Evolutionary conservation across 2,329 filamentous ascomycete species (phyloP), one percentile per base, ranked within the genome.

Genomic region (Colletotrichum sp.): DNA sequence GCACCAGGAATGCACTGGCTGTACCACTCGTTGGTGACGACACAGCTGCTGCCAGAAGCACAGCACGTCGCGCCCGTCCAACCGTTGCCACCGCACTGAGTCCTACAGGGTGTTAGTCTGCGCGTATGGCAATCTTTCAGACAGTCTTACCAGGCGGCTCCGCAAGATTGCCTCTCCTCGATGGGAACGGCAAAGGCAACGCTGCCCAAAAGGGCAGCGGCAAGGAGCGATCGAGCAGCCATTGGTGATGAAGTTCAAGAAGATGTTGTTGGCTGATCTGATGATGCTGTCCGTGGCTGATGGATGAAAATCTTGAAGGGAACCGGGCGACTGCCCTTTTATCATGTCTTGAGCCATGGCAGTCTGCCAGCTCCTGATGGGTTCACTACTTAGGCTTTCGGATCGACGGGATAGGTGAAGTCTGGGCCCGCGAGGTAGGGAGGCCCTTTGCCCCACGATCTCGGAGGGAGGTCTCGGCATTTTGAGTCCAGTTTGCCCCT

Each of bases 21-120:
- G 81, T 87, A 87, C 71, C 81, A 87, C 9, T 79, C 65, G 77
- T 86, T 87, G 71, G 79, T 78, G 66, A 80, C 77, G 65, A 81
- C 80, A 80, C 87, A 89, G 55, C 79, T 81, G 79, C 81, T 84
- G 69, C 86, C 87, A 21, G 83, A 83, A 6, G 72, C 78, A 73
- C 88, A 89, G 82, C 86, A 88, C 3, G 86, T 88, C n/a, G 86
- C 78, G 26, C 88, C 88, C 18, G 76, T 80, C 82, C 82, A 89
- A 70, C 82, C 84, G n/a, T 78, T 83, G n/a, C 88, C 88, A 72
- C 88, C 88, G 57, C 88, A 89, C 75, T 89, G 88, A 26, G 78
- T 72, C 79, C 81, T 84, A 28, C 1, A 5, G 62, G 6, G 15
- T 57, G 24, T 55, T 68, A 75, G 79, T n/a, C n/a, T 10, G 13